phyloP scores from a whole-genome alignment of 179 eudicot genomes.

The Camellia oleifera region DNA sequence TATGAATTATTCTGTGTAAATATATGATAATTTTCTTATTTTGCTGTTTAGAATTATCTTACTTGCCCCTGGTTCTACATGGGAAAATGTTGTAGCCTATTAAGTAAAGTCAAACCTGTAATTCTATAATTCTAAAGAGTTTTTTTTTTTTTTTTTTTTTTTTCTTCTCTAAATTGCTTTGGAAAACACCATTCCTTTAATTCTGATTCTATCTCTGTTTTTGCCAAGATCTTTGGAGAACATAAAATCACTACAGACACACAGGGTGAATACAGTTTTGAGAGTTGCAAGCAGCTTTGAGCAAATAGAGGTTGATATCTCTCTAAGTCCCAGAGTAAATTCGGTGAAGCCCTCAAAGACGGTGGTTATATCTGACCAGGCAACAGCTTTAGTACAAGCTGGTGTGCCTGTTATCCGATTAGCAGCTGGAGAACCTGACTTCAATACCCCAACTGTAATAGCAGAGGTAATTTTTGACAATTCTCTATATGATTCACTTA shows the following conservation, averaged over 20 bases:
- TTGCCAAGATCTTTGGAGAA: conserved; percentile 29
- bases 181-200: not conserved
- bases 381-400: conserved; percentile 86
- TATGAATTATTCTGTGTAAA: not conserved
- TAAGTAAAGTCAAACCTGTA: not conserved
- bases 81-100: not conserved
- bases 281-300: conserved; percentile 26
- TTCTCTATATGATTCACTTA: not conserved
- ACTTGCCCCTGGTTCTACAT: not conserved
- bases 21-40: not conserved
- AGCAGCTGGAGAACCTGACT: conserved; percentile 95
- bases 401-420: conserved; percentile 83
- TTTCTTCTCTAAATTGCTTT: not conserved
- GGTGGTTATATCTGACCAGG: conserved; percentile 78
- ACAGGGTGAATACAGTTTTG: conserved; percentile 30
- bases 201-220: conserved; percentile 2
- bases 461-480: conserved; percentile 50
- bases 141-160: not conserved
- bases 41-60: not conserved
- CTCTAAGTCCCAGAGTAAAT: conserved; percentile 78
- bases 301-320: conserved; percentile 50
- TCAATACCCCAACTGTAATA: conserved; percentile 73
- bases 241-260: conserved; percentile 13
- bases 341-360: conserved; percentile 88
- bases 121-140: not conserved